Evolutionary conservation across 495 filamentous ascomycete species (phyloP), one percentile per base, ranked within the genome.

Genomic region (Penicillium canariense): DNA sequence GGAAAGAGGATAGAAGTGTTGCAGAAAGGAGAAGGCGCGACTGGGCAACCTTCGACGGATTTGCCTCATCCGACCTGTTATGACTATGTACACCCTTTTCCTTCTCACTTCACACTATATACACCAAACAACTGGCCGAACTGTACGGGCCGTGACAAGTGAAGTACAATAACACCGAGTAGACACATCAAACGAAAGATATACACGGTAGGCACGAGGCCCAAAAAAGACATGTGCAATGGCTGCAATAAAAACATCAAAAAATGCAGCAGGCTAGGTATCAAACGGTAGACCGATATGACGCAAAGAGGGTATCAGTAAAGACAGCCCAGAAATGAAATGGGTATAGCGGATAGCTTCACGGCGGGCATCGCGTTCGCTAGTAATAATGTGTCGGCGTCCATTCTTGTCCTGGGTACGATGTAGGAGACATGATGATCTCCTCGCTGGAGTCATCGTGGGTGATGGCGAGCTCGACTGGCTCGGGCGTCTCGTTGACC

Each of bases 331-430:
- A 2, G 38, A 70, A 65, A 54, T 18, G 48, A 56, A 35, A 46
- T 48, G 55, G 59, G 55, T 60, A 68, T 56, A 52, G 26, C 36
- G 42, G 47, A 26, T 36, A 45, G 56, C 42, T 52, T 14, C 40
- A 59, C 36, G 49, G 50, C 8, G 14, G 48, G 22, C 25, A 49
- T 45, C 48, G 35, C 36, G 48, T 47, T 49, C 35, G 17, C 49
- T 60, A 67, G 39, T 48, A 54, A 48, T 66, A 54, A 55, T 63
- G 45, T 34, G 66, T 58, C 20, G 88, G 88, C 66, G 83, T 84
- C 89, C 89, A 92, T 70, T 90, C 88, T 74, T 91, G 87, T 1
- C 88, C 89, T 2, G 89, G 89, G 63, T 90, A 93, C 25, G 85
- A 83, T 10, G 89, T 91, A 7, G 87, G 85, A 36, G 78, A 87